phyloP scores from a whole-genome alignment of 164 flowering plant genomes.

The Protea cynaroides region DNA sequence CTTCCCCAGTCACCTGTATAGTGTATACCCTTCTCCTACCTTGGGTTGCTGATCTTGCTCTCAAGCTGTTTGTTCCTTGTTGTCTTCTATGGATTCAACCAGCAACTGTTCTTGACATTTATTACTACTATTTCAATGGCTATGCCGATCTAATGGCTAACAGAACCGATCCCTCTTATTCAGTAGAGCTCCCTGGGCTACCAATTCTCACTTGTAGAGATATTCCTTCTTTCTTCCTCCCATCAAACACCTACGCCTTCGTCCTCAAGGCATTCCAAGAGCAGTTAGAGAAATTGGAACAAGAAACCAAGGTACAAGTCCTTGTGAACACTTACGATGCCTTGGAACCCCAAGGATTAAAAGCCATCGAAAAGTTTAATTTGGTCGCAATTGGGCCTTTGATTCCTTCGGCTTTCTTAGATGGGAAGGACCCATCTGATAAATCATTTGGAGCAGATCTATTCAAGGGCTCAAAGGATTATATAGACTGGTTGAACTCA shows the following conservation, averaged over 20 bases:
- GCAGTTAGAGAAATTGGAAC: constrained; percentile 12
- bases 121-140: constrained; percentile 12
- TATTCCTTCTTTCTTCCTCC: constrained; percentile 11
- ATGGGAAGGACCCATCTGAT: constrained; percentile 16
- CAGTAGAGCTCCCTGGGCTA: constrained; percentile 16
- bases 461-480: neutral
- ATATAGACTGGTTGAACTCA: constrained; percentile 16
- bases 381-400: constrained; percentile 41
- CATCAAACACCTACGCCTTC: neutral
- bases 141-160: constrained; percentile 1
- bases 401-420: constrained; percentile 34
- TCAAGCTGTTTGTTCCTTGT: constrained; percentile 7
- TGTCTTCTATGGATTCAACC: constrained; percentile 18
- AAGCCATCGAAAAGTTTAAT: constrained; percentile 18
- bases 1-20: constrained; percentile 12
- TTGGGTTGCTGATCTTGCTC: constrained; percentile 19
- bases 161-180: neutral
- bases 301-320: constrained; percentile 13
- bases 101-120: constrained; percentile 15
- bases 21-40: constrained; percentile 15
- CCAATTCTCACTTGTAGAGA: constrained; percentile 8
- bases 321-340: constrained; percentile 44
- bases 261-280: constrained; percentile 3
- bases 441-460: neutral
- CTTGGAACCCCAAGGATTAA: constrained; percentile 29